These are phyloP conservation scores for Eleusine indica DNA, from an alignment of 176 grass and related monocot species.

Conservation along the genomic window DNA sequence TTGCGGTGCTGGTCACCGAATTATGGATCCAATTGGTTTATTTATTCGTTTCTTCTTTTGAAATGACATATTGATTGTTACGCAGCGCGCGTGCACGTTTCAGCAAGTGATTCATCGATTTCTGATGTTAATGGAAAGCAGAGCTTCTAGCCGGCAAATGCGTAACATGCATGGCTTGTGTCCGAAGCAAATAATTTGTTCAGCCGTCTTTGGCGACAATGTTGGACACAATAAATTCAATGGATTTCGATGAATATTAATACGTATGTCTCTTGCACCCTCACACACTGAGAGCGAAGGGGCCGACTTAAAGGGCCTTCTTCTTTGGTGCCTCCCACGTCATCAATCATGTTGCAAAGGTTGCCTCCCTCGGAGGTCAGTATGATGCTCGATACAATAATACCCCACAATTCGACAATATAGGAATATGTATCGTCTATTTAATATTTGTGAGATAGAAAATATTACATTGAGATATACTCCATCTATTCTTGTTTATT, in stretches of 20 bases:
- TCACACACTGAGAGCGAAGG: not conserved
- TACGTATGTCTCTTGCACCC: not conserved
- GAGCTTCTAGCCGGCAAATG: not conserved
- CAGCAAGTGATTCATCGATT: not conserved
- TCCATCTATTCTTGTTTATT: too few relatives aligned
- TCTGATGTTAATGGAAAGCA: not conserved
- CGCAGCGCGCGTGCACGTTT: not conserved
- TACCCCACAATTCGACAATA: too few relatives aligned
- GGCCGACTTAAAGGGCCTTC: not conserved
- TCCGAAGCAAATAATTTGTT: conserved; percentile 17
- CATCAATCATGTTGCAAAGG: not conserved
- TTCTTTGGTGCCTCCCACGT: not conserved
- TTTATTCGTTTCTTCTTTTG: not conserved
- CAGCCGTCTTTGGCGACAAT: not conserved
- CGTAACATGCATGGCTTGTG: not conserved
- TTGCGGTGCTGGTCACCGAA: not conserved
- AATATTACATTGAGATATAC: too few relatives aligned
- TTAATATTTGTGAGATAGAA: too few relatives aligned
- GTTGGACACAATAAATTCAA: not conserved
- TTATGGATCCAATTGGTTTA: not conserved
- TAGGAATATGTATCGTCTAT: too few relatives aligned
- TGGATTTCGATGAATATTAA: not conserved
- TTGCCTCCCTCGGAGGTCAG: too few relatives aligned
- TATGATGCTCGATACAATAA: too few relatives aligned
- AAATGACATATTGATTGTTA: not conserved